Evolutionary conservation across 2,329 filamentous ascomycete genomes (phyloP).

Genomic region (Cryphonectria japonica): DNA sequence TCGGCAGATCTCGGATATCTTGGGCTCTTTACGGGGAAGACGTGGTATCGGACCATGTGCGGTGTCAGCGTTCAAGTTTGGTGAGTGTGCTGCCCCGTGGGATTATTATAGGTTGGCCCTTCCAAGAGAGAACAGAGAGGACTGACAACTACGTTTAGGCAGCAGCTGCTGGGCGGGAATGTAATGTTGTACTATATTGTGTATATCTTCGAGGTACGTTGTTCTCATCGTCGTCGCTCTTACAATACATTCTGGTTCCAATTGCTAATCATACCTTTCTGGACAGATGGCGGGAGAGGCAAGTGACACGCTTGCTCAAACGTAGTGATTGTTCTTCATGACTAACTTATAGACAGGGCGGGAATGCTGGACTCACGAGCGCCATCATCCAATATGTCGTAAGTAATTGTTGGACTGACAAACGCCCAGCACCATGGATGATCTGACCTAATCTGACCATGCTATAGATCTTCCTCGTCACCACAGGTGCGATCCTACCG

Average conservation of each 20-base stretch:
- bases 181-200: slow-evolving; percentile 65
- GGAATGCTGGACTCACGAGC: slow-evolving; percentile 46
- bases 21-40: slow-evolving; percentile 50
- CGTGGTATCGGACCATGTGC: slow-evolving; percentile 56
- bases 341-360: slow-evolving; percentile 20
- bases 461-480: slow-evolving; percentile 52
- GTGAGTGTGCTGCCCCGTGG: slow-evolving; percentile 14
- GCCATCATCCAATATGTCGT: slow-evolving; percentile 57
- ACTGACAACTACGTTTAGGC: slow-evolving; percentile 37
- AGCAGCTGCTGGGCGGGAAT: slow-evolving; percentile 61
- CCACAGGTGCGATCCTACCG: slow-evolving; percentile 53
- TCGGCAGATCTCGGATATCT: slow-evolving; percentile 44
- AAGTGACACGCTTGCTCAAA: neutral
- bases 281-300: slow-evolving; percentile 25
- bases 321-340: neutral
- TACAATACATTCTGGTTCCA: neutral
- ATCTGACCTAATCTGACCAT: neutral
- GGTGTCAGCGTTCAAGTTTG: slow-evolving; percentile 57
- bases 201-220: slow-evolving; percentile 55
- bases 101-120: neutral
- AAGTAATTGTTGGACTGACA: neutral
- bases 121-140: neutral
- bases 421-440: neutral
- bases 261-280: slow-evolving; percentile 3
- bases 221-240: slow-evolving; percentile 33